These are phyloP conservation scores for Polygonum aviculare DNA, from an alignment of 148 eudicot species.

Conservation along the genomic window DNA sequence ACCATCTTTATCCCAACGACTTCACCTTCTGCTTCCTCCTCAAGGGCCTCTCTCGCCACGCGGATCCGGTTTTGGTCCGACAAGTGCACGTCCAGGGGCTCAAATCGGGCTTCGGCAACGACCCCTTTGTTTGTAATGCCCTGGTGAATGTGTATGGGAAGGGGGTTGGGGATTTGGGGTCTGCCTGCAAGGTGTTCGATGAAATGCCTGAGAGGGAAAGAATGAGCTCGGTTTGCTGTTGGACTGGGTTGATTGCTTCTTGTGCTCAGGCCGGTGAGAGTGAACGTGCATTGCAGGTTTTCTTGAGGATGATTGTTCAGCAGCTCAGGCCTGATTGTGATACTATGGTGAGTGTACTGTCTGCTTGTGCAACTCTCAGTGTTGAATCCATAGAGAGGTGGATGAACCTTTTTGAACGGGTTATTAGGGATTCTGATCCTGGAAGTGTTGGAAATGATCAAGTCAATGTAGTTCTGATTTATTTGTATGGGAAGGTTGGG, in stretches of 20 bases:
- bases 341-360: constrained; percentile 57
- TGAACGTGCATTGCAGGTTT: constrained; percentile 45
- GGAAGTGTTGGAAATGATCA: constrained; percentile 21
- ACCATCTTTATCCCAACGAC: constrained; percentile 46
- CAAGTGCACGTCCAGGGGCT: constrained; percentile 45
- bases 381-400: constrained; percentile 31
- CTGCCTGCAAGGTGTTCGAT: constrained; percentile 58
- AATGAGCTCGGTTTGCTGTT: constrained; percentile 28
- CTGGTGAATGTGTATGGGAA: constrained; percentile 46
- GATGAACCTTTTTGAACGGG: constrained; percentile 21
- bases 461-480: constrained; percentile 39
- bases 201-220: constrained; percentile 50
- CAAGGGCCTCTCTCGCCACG: constrained; percentile 32
- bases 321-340: constrained; percentile 44
- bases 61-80: constrained; percentile 18
- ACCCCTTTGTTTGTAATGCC: constrained; percentile 53
- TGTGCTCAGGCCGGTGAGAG: constrained; percentile 41
- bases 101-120: constrained; percentile 31
- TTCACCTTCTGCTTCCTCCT: constrained; percentile 63
- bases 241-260: constrained; percentile 65
- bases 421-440: constrained; percentile 14
- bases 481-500: constrained; percentile 56
- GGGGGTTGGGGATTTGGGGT: constrained; percentile 40
- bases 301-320: constrained; percentile 38
- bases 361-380: constrained; percentile 55